A percentile compares a stretch with the other conserved stretches of the same genome.
Conservation (phyloP, 1,284 basidiomycete genomes). For the Coniophora puteana region DNA sequence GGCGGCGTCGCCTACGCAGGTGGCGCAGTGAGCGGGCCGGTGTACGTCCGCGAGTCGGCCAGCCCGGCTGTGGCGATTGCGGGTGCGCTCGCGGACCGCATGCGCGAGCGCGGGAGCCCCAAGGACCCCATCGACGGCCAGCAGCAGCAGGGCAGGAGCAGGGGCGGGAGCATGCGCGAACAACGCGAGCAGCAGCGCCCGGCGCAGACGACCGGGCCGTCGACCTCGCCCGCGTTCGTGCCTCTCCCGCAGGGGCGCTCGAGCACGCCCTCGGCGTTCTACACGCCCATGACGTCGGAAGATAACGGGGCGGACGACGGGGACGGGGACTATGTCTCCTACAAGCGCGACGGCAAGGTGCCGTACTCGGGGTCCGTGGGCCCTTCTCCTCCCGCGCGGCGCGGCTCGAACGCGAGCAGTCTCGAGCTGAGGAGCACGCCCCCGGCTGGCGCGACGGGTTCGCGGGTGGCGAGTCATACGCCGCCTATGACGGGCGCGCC, state of each 20-base stretch:
- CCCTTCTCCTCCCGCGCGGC: constrained; percentile 28
- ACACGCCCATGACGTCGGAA: constrained; percentile 49
- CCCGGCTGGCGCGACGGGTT: constrained; percentile 35
- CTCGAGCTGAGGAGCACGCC: constrained; percentile 40
- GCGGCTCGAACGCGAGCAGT: constrained; percentile 28
- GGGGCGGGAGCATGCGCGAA: constrained; percentile 14
- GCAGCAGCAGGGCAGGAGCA: too few species aligned
- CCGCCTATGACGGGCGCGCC: constrained; percentile 52
- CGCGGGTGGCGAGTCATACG: constrained; percentile 47
- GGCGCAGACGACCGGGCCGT: constrained; percentile 43
- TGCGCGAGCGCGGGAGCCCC: constrained; percentile 53
- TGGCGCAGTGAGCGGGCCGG: constrained; percentile 35
- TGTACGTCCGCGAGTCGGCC: constrained; percentile 28
- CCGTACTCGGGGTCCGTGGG: constrained; percentile 29
- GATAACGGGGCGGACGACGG: constrained; percentile 33
- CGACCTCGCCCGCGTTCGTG: constrained; percentile 40
- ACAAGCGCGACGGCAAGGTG: constrained; percentile 52
- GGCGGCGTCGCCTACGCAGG: constrained; percentile 50
- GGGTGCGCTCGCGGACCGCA: constrained; percentile 53
- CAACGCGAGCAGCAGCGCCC: constrained; percentile 38
- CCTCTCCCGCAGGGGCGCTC: constrained; percentile 28
- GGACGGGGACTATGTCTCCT: constrained; percentile 37
- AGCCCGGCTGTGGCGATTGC: constrained; percentile 45
- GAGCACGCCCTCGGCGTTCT: constrained; percentile 49
- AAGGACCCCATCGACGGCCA: constrained; percentile 42